Evolutionary conservation across 2,329 filamentous ascomycete species (phyloP).

Genomic region (Neoascochyta sp.): DNA sequence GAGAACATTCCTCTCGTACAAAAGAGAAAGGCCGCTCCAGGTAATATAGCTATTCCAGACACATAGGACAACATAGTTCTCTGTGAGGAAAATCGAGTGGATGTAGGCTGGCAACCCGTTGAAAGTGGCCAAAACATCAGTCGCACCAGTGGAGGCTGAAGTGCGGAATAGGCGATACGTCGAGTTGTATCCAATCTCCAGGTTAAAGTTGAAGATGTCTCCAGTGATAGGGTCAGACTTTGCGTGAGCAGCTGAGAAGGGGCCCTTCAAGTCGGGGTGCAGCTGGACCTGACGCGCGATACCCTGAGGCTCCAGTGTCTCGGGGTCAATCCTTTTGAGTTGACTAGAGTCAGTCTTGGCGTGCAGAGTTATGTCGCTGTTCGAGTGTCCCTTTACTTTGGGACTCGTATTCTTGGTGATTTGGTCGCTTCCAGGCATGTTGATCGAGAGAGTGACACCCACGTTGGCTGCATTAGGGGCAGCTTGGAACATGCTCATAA

Average conservation of each 20-base stretch:
- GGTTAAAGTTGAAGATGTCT: conserved; percentile 78
- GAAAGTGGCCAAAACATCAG: conserved; percentile 68
- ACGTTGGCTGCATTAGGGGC: conserved; percentile 51
- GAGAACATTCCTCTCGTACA: conserved; percentile 64
- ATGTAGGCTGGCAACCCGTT: conserved; percentile 63
- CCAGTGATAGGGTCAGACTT: conserved; percentile 68
- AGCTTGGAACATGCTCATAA: conserved; percentile 57
- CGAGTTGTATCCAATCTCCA: conserved; percentile 56
- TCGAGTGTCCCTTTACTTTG: conserved; percentile 26
- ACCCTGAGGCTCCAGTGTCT: conserved; percentile 69
- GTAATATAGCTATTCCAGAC: conserved; percentile 64
- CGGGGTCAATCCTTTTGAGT: conserved; percentile 62
- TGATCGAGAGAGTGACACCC: conserved; percentile 61
- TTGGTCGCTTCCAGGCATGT: conserved; percentile 54
- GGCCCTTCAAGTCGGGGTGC: conserved; percentile 66
- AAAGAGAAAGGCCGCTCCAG: conserved; percentile 56
- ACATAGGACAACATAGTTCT: conserved; percentile 68
- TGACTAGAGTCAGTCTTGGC: conserved; percentile 57
- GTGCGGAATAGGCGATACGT: conserved; percentile 69
- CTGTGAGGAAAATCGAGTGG: conserved; percentile 75
- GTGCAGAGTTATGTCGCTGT: conserved; percentile 50
- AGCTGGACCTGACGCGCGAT: conserved; percentile 58
- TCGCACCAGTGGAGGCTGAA: conserved; percentile 60
- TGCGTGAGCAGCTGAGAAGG: conserved; percentile 66
- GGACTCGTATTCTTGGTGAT: conserved; percentile 7